These are phyloP conservation scores for Panus rudis DNA, from an alignment of 768 basidiomycete genomes.

Conservation along the genomic window DNA sequence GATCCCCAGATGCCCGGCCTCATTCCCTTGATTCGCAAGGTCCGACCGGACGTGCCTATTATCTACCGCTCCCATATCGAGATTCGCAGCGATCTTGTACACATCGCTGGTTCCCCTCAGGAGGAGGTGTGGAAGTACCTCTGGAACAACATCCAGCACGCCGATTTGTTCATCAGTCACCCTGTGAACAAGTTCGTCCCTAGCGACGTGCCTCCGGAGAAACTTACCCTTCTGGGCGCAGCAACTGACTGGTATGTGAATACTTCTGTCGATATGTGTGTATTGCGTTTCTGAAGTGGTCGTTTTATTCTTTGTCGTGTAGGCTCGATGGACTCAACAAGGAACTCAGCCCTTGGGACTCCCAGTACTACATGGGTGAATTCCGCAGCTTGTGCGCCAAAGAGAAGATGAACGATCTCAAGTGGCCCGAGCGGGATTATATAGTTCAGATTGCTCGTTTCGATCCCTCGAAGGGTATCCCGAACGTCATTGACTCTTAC, in stretches of 20 bases:
- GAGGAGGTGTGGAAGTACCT: slow-evolving; percentile 93
- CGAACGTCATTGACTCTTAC: slow-evolving; percentile 83
- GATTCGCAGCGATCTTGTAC: slow-evolving; percentile 79
- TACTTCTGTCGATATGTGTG: slow-evolving; percentile 2
- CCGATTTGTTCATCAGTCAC: slow-evolving; percentile 89
- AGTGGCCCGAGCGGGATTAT: slow-evolving; percentile 80
- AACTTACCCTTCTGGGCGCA: slow-evolving; percentile 68
- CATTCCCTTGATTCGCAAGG: slow-evolving; percentile 85
- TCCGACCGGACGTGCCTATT: slow-evolving; percentile 80
- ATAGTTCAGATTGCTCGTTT: slow-evolving; percentile 91
- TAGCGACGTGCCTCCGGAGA: slow-evolving; percentile 67
- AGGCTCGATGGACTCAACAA: slow-evolving; percentile 96
- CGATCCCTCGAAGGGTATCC: slow-evolving; percentile 83
- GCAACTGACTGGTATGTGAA: slow-evolving; percentile 73
- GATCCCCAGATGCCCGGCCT: slow-evolving; percentile 94
- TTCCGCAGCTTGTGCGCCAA: slow-evolving; percentile 71
- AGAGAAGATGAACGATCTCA: slow-evolving; percentile 75
- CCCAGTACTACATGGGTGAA: slow-evolving; percentile 86
- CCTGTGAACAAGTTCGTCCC: slow-evolving; percentile 95
- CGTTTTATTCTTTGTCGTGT: slow-evolving; percentile 10
- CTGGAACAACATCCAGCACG: slow-evolving; percentile 85
- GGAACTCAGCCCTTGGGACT: slow-evolving; percentile 71
- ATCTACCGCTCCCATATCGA: slow-evolving; percentile 95
- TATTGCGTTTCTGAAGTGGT: slow-evolving; percentile 30
- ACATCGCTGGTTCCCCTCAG: slow-evolving; percentile 75